Conservation (phyloP, 1,139 yeast species). For the Arxiozyma slooffiae region DNA sequence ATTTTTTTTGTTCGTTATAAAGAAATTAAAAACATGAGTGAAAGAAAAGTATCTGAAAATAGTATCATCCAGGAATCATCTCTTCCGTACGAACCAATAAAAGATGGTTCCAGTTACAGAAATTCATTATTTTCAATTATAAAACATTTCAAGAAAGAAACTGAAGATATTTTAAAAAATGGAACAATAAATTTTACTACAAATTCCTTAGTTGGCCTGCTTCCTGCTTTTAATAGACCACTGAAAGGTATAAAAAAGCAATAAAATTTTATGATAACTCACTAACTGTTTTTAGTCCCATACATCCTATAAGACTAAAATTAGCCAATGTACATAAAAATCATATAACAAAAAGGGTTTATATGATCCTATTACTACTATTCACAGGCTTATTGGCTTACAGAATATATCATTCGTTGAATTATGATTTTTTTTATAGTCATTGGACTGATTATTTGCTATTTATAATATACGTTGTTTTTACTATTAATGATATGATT, state of each 20-base stretch:
- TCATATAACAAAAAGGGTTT: conserved; percentile 24
- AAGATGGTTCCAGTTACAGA: conserved; percentile 2
- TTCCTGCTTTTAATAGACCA: conserved; percentile 20
- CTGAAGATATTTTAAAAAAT: conserved; percentile 4
- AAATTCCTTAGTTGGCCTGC: not conserved
- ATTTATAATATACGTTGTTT: conserved; percentile 32
- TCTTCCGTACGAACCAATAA: not conserved
- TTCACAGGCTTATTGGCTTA: conserved; percentile 39
- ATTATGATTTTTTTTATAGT: conserved; percentile 16
- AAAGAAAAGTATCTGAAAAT: not conserved
- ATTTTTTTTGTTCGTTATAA: not conserved
- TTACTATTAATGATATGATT: conserved; percentile 50
- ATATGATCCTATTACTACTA: conserved; percentile 31
- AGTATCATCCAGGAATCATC: not conserved
- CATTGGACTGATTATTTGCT: conserved; percentile 52
- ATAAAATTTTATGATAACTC: conserved; percentile 35
- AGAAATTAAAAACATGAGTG: not conserved
- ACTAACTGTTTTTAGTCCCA: conserved; percentile 31
- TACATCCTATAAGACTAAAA: conserved; percentile 28
- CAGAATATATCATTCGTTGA: conserved; percentile 26
- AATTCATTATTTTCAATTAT: not conserved
- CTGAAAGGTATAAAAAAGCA: conserved; percentile 9
- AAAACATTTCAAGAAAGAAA: conserved; percentile 1
- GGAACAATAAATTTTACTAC: conserved; percentile 8
- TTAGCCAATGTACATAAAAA: conserved; percentile 27